These are phyloP conservation scores for Psilocybe subaeruginosa DNA, from an alignment of 768 basidiomycete genomes.

Conservation along the genomic window DNA sequence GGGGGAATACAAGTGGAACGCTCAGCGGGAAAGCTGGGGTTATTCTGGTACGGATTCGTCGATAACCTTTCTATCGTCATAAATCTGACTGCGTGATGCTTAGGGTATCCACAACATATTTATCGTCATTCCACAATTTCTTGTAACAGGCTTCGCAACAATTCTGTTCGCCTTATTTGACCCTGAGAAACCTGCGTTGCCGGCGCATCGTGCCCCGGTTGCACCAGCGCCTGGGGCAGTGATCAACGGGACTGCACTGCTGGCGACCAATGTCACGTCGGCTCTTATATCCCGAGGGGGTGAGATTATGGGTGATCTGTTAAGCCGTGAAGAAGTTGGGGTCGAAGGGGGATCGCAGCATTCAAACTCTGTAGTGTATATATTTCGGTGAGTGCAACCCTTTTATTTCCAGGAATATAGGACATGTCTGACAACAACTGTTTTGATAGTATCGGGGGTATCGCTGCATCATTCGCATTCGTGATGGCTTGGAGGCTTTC, in stretches of 20 bases:
- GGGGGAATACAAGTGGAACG: slow-evolving; percentile 5
- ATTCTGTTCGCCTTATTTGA: slow-evolving; percentile 88
- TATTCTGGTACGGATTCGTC: slow-evolving; percentile 62
- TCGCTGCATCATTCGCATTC: slow-evolving; percentile 31
- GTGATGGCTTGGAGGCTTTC: slow-evolving; percentile 32
- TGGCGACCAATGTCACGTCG: slow-evolving; percentile 14
- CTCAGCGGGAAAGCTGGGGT: slow-evolving; percentile 87
- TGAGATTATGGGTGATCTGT: not conserved
- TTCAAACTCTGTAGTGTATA: slow-evolving; percentile 76
- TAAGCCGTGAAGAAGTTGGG: slow-evolving; percentile 10
- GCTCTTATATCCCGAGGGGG: slow-evolving; percentile 14
- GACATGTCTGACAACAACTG: not conserved
- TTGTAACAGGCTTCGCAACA: slow-evolving; percentile 85
- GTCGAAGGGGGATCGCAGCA: slow-evolving; percentile 25
- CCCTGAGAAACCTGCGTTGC: slow-evolving; percentile 50
- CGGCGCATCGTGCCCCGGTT: slow-evolving; percentile 32
- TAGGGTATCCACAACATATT: slow-evolving; percentile 97
- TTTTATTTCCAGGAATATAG: not conserved
- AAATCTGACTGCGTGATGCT: no score
- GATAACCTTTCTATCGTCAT: no score
- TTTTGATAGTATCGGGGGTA: slow-evolving; percentile 25
- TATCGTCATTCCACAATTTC: slow-evolving; percentile 92
- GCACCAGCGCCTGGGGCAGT: slow-evolving; percentile 24
- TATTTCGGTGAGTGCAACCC: slow-evolving; percentile 67
- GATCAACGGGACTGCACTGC: slow-evolving; percentile 19